Conservation (phyloP, 768 basidiomycete genomes). For the Boletus rex-veris region DNA sequence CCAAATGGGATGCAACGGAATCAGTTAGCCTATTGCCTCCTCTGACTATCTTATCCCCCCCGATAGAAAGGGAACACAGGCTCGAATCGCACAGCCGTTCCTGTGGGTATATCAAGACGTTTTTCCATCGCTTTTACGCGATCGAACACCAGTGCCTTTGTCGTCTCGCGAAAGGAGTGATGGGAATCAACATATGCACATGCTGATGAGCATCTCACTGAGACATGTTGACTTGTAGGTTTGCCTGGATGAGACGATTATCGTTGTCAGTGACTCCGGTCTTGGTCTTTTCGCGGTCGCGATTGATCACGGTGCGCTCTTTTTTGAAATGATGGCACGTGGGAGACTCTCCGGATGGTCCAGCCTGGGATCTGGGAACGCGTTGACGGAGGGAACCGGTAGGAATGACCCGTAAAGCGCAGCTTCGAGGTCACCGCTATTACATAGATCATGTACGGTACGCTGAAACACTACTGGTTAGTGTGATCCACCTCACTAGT, state of each 20-base stretch:
- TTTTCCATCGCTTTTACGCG: constrained; percentile 76
- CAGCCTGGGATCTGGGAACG: constrained; percentile 21
- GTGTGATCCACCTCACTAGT: neutral
- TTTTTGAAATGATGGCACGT: constrained; percentile 72
- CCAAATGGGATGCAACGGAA: constrained; percentile 44
- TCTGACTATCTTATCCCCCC: constrained; percentile 63
- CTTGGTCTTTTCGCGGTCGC: constrained; percentile 62
- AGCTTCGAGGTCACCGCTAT: constrained; percentile 69
- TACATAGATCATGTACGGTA: constrained; percentile 84
- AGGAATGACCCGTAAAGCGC: constrained; percentile 95
- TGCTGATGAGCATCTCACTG: neutral
- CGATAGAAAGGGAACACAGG: constrained; percentile 78
- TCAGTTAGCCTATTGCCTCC: constrained; percentile 70
- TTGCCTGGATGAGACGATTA: constrained; percentile 88
- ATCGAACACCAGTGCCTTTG: constrained; percentile 77
- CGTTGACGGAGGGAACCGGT: constrained; percentile 47
- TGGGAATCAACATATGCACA: constrained; percentile 87
- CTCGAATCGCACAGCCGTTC: constrained; percentile 95
- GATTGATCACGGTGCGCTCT: constrained; percentile 71
- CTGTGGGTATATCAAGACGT: constrained; percentile 88
- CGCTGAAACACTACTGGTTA: constrained; percentile 24
- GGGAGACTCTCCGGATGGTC: constrained; percentile 57
- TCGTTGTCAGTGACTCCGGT: constrained; percentile 86
- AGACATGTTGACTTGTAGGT: constrained; percentile 14
- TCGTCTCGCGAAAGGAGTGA: constrained; percentile 90